Base-by-base conservation (phyloP, 192 early-diverging fungal species). In the Coemansia sp. region DNA sequence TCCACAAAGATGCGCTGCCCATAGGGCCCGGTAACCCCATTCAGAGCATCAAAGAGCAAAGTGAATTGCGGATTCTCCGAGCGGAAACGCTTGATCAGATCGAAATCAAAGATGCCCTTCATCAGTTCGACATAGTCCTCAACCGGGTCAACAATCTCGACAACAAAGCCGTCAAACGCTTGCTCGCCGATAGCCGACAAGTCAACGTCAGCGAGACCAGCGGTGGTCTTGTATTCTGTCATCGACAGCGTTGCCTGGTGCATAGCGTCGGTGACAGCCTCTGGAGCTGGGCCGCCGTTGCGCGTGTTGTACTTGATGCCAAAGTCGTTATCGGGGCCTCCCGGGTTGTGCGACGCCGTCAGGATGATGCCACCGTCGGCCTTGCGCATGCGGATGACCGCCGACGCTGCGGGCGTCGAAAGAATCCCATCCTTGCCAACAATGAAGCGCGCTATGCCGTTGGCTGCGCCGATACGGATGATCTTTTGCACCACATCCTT, bases 311-410 rank as follows among this genome's bases (percentile, higher is more conserved):
- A 99, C 84, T 99, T 99, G 80, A 99, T 96, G 58, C 97, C 97
- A 88, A 99, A 99, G 81, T 99, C 97, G 68, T 94, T 92, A 35
- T 94, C 86, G 30, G 97, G 97, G 55, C 97, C 97, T 57, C 97
- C 97, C 20, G 97, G 96, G 84, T 99, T 99, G 86, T 99, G 97
- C 34, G 95, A 97, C 14, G 97, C 97, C n/a, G 95, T 98, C 68
- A 99, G 82, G 53, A 99, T 87, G 56, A 99, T 97, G 55, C 96
- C 97, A 73, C 93, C 95, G 44, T 93, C 94, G 44, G 96, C 94
- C 66, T 92, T 85, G 77, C 83, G 84, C 68, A 91, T 91, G 66
- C 94, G 89, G 68, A 99, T 98, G 41, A 97, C 69, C 67, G 97
- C 92, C 7, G 97, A 99, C 6, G 92, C 94, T 36, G 95, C 95